These are phyloP conservation scores for Juncus effusus DNA, from an alignment of 176 grass and related monocot species.

Conservation along the genomic window DNA sequence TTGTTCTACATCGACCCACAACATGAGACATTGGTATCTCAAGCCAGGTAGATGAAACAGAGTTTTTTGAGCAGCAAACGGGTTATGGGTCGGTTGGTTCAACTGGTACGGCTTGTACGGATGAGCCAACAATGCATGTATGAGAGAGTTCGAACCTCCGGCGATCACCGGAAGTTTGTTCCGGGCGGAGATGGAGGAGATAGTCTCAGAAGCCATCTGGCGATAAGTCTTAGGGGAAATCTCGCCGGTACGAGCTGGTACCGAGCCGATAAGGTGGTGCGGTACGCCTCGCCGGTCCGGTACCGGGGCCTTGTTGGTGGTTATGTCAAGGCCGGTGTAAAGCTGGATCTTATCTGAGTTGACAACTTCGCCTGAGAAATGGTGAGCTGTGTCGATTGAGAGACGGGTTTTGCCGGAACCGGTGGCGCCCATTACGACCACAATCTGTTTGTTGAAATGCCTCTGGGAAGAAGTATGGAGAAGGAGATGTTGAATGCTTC, in stretches of 20 bases:
- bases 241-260: constrained; percentile 37
- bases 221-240: constrained; percentile 28
- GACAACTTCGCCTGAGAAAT: constrained; percentile 53
- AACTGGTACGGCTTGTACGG: constrained; percentile 11
- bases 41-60: constrained; percentile 35
- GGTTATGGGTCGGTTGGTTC: constrained; percentile 27
- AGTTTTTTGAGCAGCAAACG: constrained; percentile 30
- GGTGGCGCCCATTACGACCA: constrained; percentile 65
- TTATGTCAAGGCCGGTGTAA: constrained; percentile 60
- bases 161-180: constrained; percentile 56
- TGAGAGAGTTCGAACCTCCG: constrained; percentile 84
- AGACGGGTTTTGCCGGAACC: constrained; percentile 77
- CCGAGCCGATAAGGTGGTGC: constrained; percentile 66
- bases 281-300: constrained; percentile 50
- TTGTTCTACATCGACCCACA: constrained; percentile 78
- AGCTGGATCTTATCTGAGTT: constrained; percentile 86
- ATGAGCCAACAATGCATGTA: constrained; percentile 53
- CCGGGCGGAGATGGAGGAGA: constrained; percentile 35
- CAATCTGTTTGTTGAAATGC: constrained; percentile 21
- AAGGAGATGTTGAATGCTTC: no score
- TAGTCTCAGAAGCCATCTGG: constrained; percentile 27
- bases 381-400: constrained; percentile 55
- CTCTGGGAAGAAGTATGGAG: not conserved
- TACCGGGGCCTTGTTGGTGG: constrained; percentile 60
- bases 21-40: constrained; percentile 56